phyloP scores from a whole-genome alignment of 2,329 filamentous ascomycete species.

The Fusarium sp. region DNA sequence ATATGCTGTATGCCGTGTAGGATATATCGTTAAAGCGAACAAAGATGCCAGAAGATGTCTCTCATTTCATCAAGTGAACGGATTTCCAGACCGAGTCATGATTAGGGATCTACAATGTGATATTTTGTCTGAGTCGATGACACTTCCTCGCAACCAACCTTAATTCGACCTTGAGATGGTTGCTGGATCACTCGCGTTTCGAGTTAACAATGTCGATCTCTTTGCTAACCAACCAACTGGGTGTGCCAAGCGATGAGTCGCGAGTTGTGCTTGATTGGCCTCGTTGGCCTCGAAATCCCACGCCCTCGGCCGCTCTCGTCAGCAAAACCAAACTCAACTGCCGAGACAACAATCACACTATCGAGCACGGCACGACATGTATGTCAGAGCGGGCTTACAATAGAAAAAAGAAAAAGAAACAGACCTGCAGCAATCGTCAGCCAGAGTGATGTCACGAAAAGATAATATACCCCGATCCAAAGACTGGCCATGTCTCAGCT shows the following conservation, averaged over 20 bases:
- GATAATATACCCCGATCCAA: neutral
- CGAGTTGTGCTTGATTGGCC: neutral
- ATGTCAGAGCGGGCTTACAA: neutral
- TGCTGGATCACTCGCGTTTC: neutral
- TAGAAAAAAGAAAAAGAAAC: neutral
- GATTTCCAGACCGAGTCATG: neutral
- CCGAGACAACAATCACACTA: neutral
- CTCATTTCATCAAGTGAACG: neutral
- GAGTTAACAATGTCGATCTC: neutral
- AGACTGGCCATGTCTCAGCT: constrained; percentile 10
- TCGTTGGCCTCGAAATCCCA: neutral
- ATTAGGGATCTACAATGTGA: neutral
- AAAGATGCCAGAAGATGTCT: neutral
- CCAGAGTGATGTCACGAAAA: neutral
- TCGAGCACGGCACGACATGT: neutral
- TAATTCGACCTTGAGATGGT: neutral
- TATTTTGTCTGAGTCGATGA: neutral
- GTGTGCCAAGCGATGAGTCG: neutral
- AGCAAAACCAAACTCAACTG: neutral
- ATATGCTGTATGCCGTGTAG: neutral
- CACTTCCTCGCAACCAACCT: neutral
- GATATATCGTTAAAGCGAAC: neutral
- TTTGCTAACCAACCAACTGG: neutral
- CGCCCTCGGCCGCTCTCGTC: neutral
- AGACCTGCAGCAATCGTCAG: neutral